phyloP scores from a whole-genome alignment of 148 eudicot species.

The Oxyria digyna region DNA sequence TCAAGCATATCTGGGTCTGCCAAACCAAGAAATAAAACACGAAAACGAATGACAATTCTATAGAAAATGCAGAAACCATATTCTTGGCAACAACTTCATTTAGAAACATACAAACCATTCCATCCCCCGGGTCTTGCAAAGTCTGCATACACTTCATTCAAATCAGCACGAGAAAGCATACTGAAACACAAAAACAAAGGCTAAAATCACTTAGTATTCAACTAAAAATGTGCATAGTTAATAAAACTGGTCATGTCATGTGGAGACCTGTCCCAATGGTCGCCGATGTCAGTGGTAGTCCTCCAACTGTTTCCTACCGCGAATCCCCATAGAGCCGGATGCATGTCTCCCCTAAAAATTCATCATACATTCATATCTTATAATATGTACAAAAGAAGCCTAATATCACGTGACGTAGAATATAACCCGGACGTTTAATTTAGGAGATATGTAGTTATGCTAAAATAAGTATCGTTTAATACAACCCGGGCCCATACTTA shows the following conservation, averaged over 20 bases:
- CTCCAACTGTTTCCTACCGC: conserved; percentile 14
- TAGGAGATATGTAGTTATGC: too few species aligned
- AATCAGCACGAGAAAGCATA: conserved; percentile 65
- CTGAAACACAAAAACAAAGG: conserved; percentile 17
- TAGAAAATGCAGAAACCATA: too few species aligned
- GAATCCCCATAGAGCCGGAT: conserved; percentile 10
- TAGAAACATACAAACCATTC: conserved; percentile 46
- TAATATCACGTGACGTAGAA: not conserved
- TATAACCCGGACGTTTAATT: too few species aligned
- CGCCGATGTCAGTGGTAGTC: conserved; percentile 9
- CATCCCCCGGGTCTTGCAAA: conserved; percentile 94
- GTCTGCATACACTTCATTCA: conserved; percentile 59
- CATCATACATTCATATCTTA: not conserved
- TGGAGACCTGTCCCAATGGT: conserved; percentile 3
- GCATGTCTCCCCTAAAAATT: conserved; percentile 12
- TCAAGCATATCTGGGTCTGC: conserved; percentile 98
- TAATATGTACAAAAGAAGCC: too few species aligned
- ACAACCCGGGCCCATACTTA: too few species aligned
- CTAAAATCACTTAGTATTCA: too few species aligned
- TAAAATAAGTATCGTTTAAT: too few species aligned
- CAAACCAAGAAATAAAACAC: not conserved
- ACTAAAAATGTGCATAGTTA: too few species aligned
- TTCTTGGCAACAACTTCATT: not conserved
- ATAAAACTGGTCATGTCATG: not conserved
- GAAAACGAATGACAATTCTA: too few species aligned